These are phyloP conservation scores for Mycena vulgaris DNA, from an alignment of 768 basidiomycete species.

Conservation along the genomic window DNA sequence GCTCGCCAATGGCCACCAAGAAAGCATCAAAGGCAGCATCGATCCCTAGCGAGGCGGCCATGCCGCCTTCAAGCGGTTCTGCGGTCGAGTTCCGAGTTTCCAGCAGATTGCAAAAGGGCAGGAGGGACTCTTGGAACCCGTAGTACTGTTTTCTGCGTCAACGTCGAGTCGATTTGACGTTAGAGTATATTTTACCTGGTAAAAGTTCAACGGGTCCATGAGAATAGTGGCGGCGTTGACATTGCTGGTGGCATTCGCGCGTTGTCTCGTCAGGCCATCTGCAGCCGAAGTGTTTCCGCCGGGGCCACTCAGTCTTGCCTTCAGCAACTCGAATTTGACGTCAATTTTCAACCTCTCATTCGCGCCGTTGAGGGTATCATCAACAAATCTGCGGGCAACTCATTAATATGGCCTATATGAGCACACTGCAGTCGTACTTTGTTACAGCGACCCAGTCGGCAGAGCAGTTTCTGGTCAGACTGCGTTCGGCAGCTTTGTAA, in stretches of 20 bases:
- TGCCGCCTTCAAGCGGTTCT: constrained; percentile 54
- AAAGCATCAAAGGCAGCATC: constrained; percentile 58
- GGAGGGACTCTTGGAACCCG: constrained; percentile 59
- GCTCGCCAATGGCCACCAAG: constrained; percentile 57
- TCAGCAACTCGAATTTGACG: constrained; percentile 60
- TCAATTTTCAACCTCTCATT: constrained; percentile 52
- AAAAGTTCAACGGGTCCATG: constrained; percentile 65
- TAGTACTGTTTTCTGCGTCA: constrained; percentile 54
- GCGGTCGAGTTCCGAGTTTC: constrained; percentile 61
- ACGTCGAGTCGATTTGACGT: not conserved
- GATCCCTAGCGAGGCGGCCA: constrained; percentile 53
- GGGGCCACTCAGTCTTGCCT: constrained; percentile 59
- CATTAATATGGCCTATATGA: not conserved
- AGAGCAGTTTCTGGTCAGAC: constrained; percentile 65
- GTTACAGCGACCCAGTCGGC: constrained; percentile 69
- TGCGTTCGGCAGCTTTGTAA: constrained; percentile 66
- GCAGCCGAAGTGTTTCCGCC: constrained; percentile 58
- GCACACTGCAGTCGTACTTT: constrained; percentile 36
- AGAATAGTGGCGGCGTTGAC: constrained; percentile 59
- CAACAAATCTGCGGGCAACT: constrained; percentile 48
- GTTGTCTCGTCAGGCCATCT: constrained; percentile 49
- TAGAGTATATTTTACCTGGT: constrained; percentile 54
- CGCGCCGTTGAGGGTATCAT: constrained; percentile 50
- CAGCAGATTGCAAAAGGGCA: constrained; percentile 65
- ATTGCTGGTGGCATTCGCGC: constrained; percentile 55